Percentiles rank a stretch among this genome's conserved stretches.
These are phyloP conservation scores for Boletus huronensis DNA, from an alignment of 768 basidiomycete genomes.

Conservation along the genomic window DNA sequence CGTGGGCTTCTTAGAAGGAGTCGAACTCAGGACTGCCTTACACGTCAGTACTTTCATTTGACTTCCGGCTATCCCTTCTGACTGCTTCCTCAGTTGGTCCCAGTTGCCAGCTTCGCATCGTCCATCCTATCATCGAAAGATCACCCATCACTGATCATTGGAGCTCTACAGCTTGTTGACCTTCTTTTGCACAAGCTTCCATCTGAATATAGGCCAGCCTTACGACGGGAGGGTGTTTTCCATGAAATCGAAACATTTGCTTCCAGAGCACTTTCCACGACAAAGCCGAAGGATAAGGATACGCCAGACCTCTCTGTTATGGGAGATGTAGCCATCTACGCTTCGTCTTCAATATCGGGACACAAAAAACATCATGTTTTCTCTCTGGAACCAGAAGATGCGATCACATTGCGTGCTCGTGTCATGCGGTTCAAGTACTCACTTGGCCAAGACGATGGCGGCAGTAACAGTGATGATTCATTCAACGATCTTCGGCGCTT, in stretches of 20 bases:
- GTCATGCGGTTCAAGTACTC: conserved; percentile 85
- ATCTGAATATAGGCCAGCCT: conserved; percentile 78
- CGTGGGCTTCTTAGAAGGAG: conserved; percentile 79
- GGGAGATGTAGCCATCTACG: conserved; percentile 36
- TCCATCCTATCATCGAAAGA: conserved; percentile 92
- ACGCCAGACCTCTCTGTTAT: conserved; percentile 32
- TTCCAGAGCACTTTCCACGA: conserved; percentile 52
- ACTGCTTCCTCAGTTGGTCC: conserved; percentile 64
- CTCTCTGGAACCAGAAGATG: conserved; percentile 81
- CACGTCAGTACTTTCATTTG: conserved; percentile 49
- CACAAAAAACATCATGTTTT: conserved; percentile 69
- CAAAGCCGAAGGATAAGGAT: conserved; percentile 48
- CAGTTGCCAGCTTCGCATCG: conserved; percentile 92
- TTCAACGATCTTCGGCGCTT: conserved; percentile 60
- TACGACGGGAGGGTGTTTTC: conserved; percentile 93
- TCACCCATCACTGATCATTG: conserved; percentile 80
- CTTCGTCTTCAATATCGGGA: conserved; percentile 51
- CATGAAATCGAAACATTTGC: conserved; percentile 87
- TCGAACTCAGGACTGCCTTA: conserved; percentile 72
- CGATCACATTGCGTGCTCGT: conserved; percentile 86
- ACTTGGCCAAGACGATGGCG: conserved; percentile 49
- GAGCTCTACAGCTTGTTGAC: conserved; percentile 91
- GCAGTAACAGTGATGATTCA: conserved; percentile 55
- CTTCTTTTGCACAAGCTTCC: conserved; percentile 83
- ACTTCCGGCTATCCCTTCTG: neutral